These are phyloP conservation scores for Chrysanthemum makinoi DNA, from an alignment of 129 eudicot genomes.

Conservation along the genomic window DNA sequence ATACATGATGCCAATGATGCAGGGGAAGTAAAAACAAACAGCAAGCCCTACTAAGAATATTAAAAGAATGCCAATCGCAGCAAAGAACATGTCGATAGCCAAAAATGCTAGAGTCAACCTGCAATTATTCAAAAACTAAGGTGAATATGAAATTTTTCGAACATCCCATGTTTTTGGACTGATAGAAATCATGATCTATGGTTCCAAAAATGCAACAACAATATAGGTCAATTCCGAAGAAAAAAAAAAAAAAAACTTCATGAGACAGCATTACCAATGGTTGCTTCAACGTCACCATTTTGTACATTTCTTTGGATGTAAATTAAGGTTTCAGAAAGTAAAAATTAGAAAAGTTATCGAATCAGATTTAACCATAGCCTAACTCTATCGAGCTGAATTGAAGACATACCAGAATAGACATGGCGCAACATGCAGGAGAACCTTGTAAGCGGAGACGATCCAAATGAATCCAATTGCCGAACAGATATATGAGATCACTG, in stretches of 20 bases:
- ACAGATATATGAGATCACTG: conserved; percentile 62
- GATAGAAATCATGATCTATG: neutral
- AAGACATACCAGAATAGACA: conserved; percentile 69
- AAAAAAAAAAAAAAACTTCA: too few relatives aligned
- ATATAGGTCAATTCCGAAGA: too few relatives aligned
- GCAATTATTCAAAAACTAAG: conserved; percentile 21
- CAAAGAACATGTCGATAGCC: conserved; percentile 78
- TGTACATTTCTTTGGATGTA: neutral
- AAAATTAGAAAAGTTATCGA: neutral
- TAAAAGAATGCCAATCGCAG: conserved; percentile 61
- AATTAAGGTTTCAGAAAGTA: neutral
- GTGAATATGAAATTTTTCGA: neutral
- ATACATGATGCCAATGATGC: neutral
- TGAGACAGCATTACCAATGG: too few relatives aligned
- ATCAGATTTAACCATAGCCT: neutral
- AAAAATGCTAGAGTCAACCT: conserved; percentile 73
- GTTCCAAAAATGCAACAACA: too few relatives aligned
- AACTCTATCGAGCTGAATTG: neutral
- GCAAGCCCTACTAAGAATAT: conserved; percentile 59
- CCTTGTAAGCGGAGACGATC: conserved; percentile 55
- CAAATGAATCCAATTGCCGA: conserved; percentile 72
- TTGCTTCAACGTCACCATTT: neutral
- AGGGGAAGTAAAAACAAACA: neutral
- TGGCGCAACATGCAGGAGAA: conserved; percentile 55
- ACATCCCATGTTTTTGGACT: neutral